phyloP scores from a whole-genome alignment of 2,329 filamentous ascomycete genomes.

The Neopestalotiopsis sp. region DNA sequence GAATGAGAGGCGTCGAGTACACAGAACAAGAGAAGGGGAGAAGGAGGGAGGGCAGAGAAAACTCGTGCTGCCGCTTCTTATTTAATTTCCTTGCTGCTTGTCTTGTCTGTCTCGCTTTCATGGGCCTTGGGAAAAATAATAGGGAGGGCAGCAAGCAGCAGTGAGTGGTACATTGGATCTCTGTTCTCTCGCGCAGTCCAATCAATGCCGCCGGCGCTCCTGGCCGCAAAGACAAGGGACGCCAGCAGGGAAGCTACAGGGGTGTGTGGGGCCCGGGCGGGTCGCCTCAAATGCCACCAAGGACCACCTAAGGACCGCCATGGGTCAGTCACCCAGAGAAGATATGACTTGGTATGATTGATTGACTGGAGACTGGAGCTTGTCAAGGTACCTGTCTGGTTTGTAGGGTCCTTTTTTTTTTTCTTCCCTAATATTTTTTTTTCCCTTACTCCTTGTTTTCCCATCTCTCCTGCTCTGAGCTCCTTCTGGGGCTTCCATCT shows the following conservation, averaged over 20 bases:
- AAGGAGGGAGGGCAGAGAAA: constrained; percentile 23
- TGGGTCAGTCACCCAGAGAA: constrained; percentile 2
- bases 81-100: constrained; percentile 42
- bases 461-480: too few relatives aligned
- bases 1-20: constrained; percentile 26
- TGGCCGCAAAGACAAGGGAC: constrained; percentile 14
- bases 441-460: too few relatives aligned
- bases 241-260: constrained; percentile 19
- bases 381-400: too few relatives aligned
- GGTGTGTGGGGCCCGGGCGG: constrained; percentile 14
- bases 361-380: neutral
- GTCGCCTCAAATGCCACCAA: constrained; percentile 17
- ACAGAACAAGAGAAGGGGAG: constrained; percentile 31
- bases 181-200: constrained; percentile 5
- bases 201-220: constrained; percentile 16
- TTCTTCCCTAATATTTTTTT: too few relatives aligned
- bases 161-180: neutral
- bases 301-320: neutral
- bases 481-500: neutral
- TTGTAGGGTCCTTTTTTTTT: too few relatives aligned
- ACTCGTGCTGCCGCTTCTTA: constrained; percentile 34
- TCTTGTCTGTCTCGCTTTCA: constrained; percentile 14
- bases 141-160: constrained; percentile 27
- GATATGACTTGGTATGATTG: neutral
- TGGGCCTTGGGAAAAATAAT: constrained; percentile 27